phyloP scores from a whole-genome alignment of 1,284 basidiomycete species.

The Sporisorium exsertum region DNA sequence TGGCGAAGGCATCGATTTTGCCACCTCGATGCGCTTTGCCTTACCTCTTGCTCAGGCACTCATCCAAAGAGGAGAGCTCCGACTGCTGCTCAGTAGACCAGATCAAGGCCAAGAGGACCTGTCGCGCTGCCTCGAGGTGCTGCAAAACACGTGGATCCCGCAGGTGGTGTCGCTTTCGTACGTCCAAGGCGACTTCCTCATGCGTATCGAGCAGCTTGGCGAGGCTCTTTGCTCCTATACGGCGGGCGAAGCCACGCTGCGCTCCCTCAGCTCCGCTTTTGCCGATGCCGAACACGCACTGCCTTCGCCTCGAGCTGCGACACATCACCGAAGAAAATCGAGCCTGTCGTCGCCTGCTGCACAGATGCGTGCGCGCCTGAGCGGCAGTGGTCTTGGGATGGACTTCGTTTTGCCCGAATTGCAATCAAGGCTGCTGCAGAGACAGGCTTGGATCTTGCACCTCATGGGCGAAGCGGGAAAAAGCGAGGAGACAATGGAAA shows the following conservation, averaged over 20 bases:
- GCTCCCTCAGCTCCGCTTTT: conserved; percentile 38
- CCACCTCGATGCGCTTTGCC: conserved; percentile 36
- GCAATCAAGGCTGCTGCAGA: conserved; percentile 49
- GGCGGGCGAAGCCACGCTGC: conserved; percentile 46
- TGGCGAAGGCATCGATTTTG: conserved; percentile 58
- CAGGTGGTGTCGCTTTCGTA: conserved; percentile 47
- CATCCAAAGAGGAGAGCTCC: conserved; percentile 51
- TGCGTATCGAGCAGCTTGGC: conserved; percentile 33
- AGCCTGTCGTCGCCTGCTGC: conserved; percentile 15
- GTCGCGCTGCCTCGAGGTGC: conserved; percentile 38
- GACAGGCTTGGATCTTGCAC: conserved; percentile 57
- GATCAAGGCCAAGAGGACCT: conserved; percentile 53
- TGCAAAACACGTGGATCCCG: conserved; percentile 45
- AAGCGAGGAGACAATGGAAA: conserved; percentile 43
- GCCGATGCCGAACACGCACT: conserved; percentile 34
- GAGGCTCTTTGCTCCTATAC: conserved; percentile 49
- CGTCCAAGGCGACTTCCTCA: conserved; percentile 54
- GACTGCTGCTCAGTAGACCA: conserved; percentile 39
- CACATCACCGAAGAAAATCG: conserved; percentile 26
- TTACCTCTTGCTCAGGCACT: conserved; percentile 44
- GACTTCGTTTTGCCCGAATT: conserved; percentile 50
- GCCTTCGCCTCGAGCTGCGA: conserved; percentile 21
- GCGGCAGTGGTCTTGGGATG: conserved; percentile 10
- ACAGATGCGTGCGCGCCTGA: conserved; percentile 21
- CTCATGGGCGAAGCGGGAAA: conserved; percentile 31